Percentiles rank a stretch among this genome's conserved stretches.
Conservation (phyloP, 306 rosid genomes). For the Pterocarpus santalinus region DNA sequence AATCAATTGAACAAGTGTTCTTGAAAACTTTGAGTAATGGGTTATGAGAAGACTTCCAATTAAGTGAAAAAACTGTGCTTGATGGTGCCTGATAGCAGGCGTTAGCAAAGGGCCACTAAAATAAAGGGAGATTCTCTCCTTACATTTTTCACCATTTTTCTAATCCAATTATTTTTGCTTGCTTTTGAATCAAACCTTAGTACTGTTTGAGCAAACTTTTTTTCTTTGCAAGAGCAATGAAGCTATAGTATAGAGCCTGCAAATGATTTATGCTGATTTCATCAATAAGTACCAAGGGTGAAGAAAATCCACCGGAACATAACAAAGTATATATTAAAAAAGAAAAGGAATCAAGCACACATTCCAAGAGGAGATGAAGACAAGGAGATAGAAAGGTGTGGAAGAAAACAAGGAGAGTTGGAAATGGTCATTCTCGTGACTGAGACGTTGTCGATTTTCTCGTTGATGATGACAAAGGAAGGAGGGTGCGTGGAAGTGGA, state of each 20-base stretch:
- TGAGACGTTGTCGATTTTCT: conserved; percentile 60
- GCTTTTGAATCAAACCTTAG: conserved; percentile 53
- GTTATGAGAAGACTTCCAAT: conserved; percentile 27
- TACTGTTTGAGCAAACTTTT: conserved; percentile 29
- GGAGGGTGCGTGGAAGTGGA: conserved; percentile 19
- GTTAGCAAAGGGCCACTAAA: conserved; percentile 43
- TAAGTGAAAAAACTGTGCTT: conserved; percentile 38
- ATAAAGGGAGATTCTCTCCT: conserved; percentile 45
- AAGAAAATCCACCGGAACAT: conserved; percentile 41
- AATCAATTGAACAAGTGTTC: conserved; percentile 16
- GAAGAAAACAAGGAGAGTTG: conserved; percentile 70
- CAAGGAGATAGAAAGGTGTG: conserved; percentile 62
- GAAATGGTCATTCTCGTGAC: conserved; percentile 78
- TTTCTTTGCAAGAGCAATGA: conserved; percentile 20
- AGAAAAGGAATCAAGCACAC: conserved; percentile 58
- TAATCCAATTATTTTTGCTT: conserved; percentile 23
- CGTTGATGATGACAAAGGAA: conserved; percentile 46
- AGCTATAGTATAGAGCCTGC: background rate
- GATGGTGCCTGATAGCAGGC: conserved; percentile 43
- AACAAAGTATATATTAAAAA: background rate
- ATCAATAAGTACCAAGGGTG: conserved; percentile 42
- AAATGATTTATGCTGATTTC: conserved; percentile 49
- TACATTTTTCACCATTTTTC: conserved; percentile 10
- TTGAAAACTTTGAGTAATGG: conserved; percentile 29
- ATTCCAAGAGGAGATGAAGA: conserved; percentile 72